A percentile compares a stretch with the other conserved stretches of the same genome.
Conservation (phyloP, 495 filamentous ascomycete species). For the Baudoinia panamericana region DNA sequence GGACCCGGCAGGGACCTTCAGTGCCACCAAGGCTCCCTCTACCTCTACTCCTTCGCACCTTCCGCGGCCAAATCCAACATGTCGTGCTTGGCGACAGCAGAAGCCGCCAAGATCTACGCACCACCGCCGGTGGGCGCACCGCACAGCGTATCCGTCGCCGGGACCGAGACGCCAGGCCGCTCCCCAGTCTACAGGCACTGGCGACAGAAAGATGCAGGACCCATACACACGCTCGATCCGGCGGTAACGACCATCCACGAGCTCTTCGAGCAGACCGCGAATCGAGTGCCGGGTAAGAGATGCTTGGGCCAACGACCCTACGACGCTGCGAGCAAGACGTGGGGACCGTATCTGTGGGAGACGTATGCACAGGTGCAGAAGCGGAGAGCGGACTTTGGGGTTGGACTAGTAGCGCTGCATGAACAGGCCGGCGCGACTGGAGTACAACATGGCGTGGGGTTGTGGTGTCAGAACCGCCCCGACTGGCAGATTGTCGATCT, state of each 20-base stretch:
- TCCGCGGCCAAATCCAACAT: too few relatives aligned
- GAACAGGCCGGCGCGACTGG: constrained; percentile 50
- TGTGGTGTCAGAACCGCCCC: constrained; percentile 92
- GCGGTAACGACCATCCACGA: constrained; percentile 64
- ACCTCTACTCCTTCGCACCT: too few relatives aligned
- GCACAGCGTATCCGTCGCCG: constrained; percentile 56
- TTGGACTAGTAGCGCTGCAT: constrained; percentile 73
- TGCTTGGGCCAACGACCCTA: constrained; percentile 77
- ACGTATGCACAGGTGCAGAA: constrained; percentile 68
- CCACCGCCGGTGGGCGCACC: constrained; percentile 49
- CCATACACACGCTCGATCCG: constrained; percentile 65
- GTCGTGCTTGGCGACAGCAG: constrained; percentile 17
- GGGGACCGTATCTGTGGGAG: constrained; percentile 69
- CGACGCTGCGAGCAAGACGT: constrained; percentile 61
- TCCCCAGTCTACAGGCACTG: constrained; percentile 73
- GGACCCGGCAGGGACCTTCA: too few relatives aligned
- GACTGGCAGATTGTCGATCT: constrained; percentile 98
- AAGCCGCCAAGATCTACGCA: constrained; percentile 27
- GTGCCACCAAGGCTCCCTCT: too few relatives aligned
- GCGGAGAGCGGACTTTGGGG: constrained; percentile 72
- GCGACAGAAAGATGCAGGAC: constrained; percentile 49
- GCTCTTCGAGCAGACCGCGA: constrained; percentile 56
- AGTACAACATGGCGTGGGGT: constrained; percentile 67
- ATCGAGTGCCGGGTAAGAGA: constrained; percentile 43
- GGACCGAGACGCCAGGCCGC: constrained; percentile 57